Evolutionary conservation across 192 early-diverging fungal species (phyloP).

Genomic region (Coemansia furcata): DNA sequence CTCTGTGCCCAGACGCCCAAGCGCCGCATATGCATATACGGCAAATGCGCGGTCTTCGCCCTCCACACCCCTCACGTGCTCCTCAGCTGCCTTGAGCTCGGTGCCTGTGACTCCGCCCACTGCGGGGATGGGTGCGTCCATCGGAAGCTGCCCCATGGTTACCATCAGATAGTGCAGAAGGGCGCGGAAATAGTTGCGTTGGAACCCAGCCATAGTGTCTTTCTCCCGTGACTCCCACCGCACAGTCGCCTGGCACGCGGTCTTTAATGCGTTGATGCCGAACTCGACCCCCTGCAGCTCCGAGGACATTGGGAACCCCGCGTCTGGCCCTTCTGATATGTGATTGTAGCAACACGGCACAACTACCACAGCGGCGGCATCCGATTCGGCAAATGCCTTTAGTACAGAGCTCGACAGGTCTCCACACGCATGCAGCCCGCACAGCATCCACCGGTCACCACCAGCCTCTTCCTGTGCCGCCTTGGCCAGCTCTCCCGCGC

Average conservation of each 20-base stretch:
- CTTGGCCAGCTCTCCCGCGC: conserved; percentile 3
- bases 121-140: conserved; percentile 49
- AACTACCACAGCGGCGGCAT: conserved; percentile 58
- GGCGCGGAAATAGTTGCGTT: conserved; percentile 71
- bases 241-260: conserved; percentile 77
- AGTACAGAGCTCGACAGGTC: conserved; percentile 75
- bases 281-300: conserved; percentile 31
- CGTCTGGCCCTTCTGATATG: conserved; percentile 55
- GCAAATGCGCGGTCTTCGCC: conserved; percentile 45
- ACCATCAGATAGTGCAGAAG: conserved; percentile 71
- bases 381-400: conserved; percentile 59
- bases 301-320: conserved; percentile 31
- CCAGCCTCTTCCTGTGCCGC: conserved; percentile 3
- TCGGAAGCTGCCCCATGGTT: conserved; percentile 48
- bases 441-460: conserved; percentile 60
- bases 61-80: background rate
- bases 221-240: conserved; percentile 67
- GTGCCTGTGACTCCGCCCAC: conserved; percentile 60
- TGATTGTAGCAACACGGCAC: conserved; percentile 89
- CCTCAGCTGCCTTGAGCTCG: conserved; percentile 41
- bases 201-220: conserved; percentile 58
- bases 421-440: conserved; percentile 84
- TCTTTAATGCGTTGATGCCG: conserved; percentile 63
- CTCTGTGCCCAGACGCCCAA: conserved; percentile 55
- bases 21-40: conserved; percentile 58